Base-by-base conservation (phyloP, 441 rosid genomes). In the Euphorbia schlechtendalii region DNA sequence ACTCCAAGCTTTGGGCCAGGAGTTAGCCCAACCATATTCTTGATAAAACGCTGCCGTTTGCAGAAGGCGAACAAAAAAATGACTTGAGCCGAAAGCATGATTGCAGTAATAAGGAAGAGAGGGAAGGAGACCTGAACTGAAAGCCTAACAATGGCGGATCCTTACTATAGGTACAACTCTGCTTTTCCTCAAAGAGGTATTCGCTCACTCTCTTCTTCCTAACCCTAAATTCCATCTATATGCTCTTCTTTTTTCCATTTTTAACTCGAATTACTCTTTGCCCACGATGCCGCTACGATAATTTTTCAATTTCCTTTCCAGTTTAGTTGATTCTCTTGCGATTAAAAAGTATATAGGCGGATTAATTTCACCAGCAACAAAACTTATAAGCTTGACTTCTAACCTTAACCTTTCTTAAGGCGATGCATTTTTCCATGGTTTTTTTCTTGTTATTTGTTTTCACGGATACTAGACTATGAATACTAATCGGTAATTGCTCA, bases 101-200 rank as follows among this genome's bases (percentile, higher is more conserved):
- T 8, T 48, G 9, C 20, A 17, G 9, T 4, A 3, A 1, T 0
- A 6, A 3, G 3, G 17, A 13, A 11, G 0, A 45, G 49, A 45
- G n/a, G 5, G 49, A 45, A 45, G 18, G 49, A 45, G 49, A 45
- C 18, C 18, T 14, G 18, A 18, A 0, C 53, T 7, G 21, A 7
- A 48, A n/a, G 15, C 22, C 53, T 8, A 20, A n/a, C 3, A 34
- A 81, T 77, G 81, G 78, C 69, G 25, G 83, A 77, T 67, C 73
- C 80, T 9, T 80, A 74, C 70, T 55, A 72, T 55, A 57, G 69
- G n/a, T 77, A 75, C 63, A 51, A 61, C n/a, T n/a, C n/a, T 54
- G 67, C 75, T 25, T 12, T 79, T n/a, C 24, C 76, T 11, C 80
- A 68, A 46, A 70, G 66, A 71, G 80, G 86, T 82, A 56, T 21